Percentiles rank a stretch among this genome's conserved stretches.
These are phyloP conservation scores for Leccinum variicolor DNA, from an alignment of 768 basidiomycete species.

Conservation along the genomic window DNA sequence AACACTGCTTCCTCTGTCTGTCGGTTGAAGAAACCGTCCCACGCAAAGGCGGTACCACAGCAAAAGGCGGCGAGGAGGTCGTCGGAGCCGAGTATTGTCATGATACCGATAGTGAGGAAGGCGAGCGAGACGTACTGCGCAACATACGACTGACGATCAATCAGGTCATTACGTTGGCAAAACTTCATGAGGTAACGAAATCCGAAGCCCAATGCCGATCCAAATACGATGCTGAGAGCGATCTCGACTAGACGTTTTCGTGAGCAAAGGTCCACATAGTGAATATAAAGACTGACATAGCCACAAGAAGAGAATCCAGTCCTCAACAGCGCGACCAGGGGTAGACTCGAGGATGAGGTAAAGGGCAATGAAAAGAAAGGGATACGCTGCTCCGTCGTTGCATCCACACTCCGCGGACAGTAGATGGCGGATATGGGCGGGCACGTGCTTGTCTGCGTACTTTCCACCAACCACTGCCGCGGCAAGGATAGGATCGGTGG, in stretches of 20 bases:
- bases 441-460: conserved; percentile 97
- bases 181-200: conserved; percentile 94
- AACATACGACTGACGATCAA: conserved; percentile 92
- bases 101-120: conserved; percentile 80
- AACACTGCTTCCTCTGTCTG: conserved; percentile 96
- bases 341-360: conserved; percentile 75
- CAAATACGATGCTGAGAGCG: conserved; percentile 69
- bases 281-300: conserved; percentile 56
- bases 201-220: conserved; percentile 66
- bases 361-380: conserved; percentile 86
- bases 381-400: conserved; percentile 97
- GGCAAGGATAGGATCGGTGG: conserved; percentile 52
- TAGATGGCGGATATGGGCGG: conserved; percentile 68
- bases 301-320: conserved; percentile 90
- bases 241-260: conserved; percentile 61
- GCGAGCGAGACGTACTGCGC: conserved; percentile 88
- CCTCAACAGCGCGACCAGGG: conserved; percentile 62
- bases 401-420: conserved; percentile 80
- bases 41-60: conserved; percentile 94
- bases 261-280: conserved; percentile 1
- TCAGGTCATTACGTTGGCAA: conserved; percentile 79
- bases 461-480: conserved; percentile 81
- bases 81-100: conserved; percentile 84
- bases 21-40: conserved; percentile 92
- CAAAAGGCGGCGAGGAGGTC: conserved; percentile 93